These are phyloP conservation scores for Tricholoma terreum DNA, from an alignment of 768 basidiomycete species.

Conservation along the genomic window DNA sequence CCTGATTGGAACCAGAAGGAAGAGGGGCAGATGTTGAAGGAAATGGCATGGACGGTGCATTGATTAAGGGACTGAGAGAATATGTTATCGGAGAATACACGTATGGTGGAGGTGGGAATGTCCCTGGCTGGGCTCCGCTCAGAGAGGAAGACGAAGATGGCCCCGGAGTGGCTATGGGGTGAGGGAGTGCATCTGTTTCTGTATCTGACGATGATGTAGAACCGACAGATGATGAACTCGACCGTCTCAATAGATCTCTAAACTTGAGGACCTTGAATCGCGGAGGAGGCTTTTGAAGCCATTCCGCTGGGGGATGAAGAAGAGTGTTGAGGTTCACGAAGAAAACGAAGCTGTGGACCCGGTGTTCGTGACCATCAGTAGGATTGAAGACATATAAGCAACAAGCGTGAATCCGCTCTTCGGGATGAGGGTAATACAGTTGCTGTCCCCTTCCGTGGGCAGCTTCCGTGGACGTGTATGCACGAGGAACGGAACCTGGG, in stretches of 20 bases:
- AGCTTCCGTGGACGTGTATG: conserved; percentile 10
- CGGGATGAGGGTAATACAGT: conserved; percentile 42
- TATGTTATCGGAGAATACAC: conserved; percentile 2
- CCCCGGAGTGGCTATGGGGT: background rate
- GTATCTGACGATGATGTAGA: conserved; percentile 1
- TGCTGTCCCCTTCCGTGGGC: conserved; percentile 20
- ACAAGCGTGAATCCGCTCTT: conserved; percentile 51
- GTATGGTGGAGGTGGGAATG: conserved; percentile 1
- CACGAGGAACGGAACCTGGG: conserved; percentile 38
- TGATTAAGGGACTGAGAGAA: conserved; percentile 2
- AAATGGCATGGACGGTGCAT: conserved; percentile 3
- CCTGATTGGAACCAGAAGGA: background rate
- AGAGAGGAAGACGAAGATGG: background rate
- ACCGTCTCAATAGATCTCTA: background rate
- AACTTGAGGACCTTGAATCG: conserved; percentile 5
- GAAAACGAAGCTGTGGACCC: conserved; percentile 48
- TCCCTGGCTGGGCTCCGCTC: background rate
- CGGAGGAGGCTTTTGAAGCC: conserved; percentile 4
- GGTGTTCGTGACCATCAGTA: conserved; percentile 31
- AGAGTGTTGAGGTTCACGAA: conserved; percentile 46
- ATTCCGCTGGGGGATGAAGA: conserved; percentile 20
- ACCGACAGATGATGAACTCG: background rate
- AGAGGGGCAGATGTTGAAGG: background rate
- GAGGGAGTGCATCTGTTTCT: conserved; percentile 1
- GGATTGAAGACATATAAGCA: conserved; percentile 47